Evolutionary conservation across 371 early-diverging fungal genomes (phyloP), one percentile per base, ranked within the genome.

Genomic region (Parasitella parasitica): DNA sequence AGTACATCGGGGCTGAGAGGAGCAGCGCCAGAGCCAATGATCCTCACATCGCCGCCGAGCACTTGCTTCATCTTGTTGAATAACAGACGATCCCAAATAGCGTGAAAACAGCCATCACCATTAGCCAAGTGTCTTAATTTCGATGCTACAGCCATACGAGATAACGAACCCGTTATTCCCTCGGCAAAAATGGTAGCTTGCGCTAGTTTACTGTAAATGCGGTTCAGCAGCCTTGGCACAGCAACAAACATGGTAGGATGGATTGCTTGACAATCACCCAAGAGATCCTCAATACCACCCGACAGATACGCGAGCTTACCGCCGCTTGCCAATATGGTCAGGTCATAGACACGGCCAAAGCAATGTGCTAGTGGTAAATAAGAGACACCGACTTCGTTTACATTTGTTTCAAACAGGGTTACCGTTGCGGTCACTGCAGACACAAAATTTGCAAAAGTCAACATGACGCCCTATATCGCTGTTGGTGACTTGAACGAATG

Each of bases 341-440:
- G 59, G 32, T 77, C 83, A 41, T 66, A 59, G 4, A 85, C 66
- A 63, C 94, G 88, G 58, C 96, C 98, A 78, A 93, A 94, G 52
- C 92, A 87, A 75, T 97, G 98, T 4, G 99, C 96, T 50, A 97
- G 77, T 5, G 98, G 98, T 57, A 99, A 82, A 72, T 71, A 97
- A 35, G 88, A 86, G 46, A 86, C 72, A 18, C 73, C 54, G 13
- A 60, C 48, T 55, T 87, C 87, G 12, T 70, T 58, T 0, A 64
- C 62, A 51, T 32, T 54, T 32, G 60, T 61, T 51, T 61, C 46
- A 56, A 83, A 62, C 18, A 62, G 64, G 5, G 38, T 30, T 2
- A 32, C 6, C 46, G 67, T 60, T 7, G 70, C 67, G 27, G 66
- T 63, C 13, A 77, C 41, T 11, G 78, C 69, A 34, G 76, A 62